Evolutionary conservation across 2,329 filamentous ascomycete species (phyloP).

Genomic region (Fusarium caatingaense): DNA sequence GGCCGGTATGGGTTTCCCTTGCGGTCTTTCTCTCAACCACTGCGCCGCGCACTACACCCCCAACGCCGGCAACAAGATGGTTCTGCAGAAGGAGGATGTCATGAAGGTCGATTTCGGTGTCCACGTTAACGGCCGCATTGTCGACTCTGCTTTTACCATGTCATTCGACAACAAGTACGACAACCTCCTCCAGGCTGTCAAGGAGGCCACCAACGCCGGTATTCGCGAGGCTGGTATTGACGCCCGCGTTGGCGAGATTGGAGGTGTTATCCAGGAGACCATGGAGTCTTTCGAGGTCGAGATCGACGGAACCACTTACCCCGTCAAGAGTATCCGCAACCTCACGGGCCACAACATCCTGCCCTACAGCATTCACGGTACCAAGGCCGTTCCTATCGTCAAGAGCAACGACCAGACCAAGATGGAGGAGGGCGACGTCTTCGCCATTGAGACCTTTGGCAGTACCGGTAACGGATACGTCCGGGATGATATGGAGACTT

Average conservation of each 20-base stretch:
- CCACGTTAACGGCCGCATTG: slow-evolving; percentile 82
- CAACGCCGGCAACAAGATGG: slow-evolving; percentile 84
- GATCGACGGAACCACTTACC: slow-evolving; percentile 80
- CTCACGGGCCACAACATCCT: slow-evolving; percentile 91
- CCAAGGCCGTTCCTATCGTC: slow-evolving; percentile 93
- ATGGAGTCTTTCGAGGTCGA: slow-evolving; percentile 96
- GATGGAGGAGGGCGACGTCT: slow-evolving; percentile 97
- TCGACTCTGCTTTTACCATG: slow-evolving; percentile 84
- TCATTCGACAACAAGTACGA: slow-evolving; percentile 81
- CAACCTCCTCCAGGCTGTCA: slow-evolving; percentile 77
- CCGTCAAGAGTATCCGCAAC: slow-evolving; percentile 87
- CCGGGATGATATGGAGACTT: slow-evolving; percentile 87
- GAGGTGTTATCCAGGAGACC: slow-evolving; percentile 84
- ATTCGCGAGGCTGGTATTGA: slow-evolving; percentile 89
- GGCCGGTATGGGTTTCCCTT: slow-evolving; percentile 88
- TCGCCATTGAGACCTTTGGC: slow-evolving; percentile 96
- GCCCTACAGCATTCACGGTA: slow-evolving; percentile 90
- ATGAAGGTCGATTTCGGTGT: slow-evolving; percentile 88
- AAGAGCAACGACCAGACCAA: slow-evolving; percentile 89
- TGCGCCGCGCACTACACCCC: slow-evolving; percentile 89
- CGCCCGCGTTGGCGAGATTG: slow-evolving; percentile 87
- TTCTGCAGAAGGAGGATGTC: slow-evolving; percentile 78
- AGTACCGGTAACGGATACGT: slow-evolving; percentile 92
- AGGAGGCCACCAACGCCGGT: slow-evolving; percentile 85
- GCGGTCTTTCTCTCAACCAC: slow-evolving; percentile 84